Percentiles rank a stretch among this genome's conserved stretches.
phyloP scores from a whole-genome alignment of 108 stramenopile species.

The Cyclotella kingstonii region DNA sequence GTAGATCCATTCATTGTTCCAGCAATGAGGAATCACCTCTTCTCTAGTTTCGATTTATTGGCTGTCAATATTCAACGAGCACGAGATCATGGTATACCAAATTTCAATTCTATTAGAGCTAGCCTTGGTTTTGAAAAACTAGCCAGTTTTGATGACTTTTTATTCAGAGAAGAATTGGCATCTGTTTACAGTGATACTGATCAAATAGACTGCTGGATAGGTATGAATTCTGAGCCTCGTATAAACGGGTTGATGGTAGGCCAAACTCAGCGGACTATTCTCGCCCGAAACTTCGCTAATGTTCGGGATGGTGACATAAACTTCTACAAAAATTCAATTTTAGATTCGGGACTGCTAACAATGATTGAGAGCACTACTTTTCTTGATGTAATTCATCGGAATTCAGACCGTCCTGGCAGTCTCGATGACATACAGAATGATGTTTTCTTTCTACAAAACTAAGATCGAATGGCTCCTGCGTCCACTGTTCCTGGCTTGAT shows the following conservation, averaged over 20 bases:
- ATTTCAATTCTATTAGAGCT: slow-evolving; percentile 30
- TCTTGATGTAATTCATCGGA: slow-evolving; percentile 29
- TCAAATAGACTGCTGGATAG: slow-evolving; percentile 36
- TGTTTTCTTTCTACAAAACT: slow-evolving; percentile 15
- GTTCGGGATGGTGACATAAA: slow-evolving; percentile 28
- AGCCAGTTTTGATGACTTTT: slow-evolving; percentile 27
- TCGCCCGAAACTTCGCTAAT: slow-evolving; percentile 37
- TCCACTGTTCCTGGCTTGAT: too few relatives aligned
- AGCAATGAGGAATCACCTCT: slow-evolving; percentile 29
- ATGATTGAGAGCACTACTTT: slow-evolving; percentile 26
- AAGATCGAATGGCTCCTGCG: too few relatives aligned
- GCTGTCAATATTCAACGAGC: slow-evolving; percentile 23
- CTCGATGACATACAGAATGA: slow-evolving; percentile 26
- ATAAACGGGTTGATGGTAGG: slow-evolving; percentile 30
- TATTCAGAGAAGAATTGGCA: slow-evolving; percentile 19
- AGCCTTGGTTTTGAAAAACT: slow-evolving; percentile 25
- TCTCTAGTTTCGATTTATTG: slow-evolving; percentile 27
- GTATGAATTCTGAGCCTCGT: slow-evolving; percentile 33
- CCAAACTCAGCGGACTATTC: slow-evolving; percentile 15
- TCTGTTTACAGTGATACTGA: slow-evolving; percentile 27
- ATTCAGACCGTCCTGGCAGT: slow-evolving; percentile 25
- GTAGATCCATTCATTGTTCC: slow-evolving; percentile 27
- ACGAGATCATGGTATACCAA: slow-evolving; percentile 39
- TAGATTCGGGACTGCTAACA: slow-evolving; percentile 6
- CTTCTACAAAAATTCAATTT: slow-evolving; percentile 23